Base-by-base conservation (phyloP, 1,284 basidiomycete genomes). In the Golubevia sp. region DNA sequence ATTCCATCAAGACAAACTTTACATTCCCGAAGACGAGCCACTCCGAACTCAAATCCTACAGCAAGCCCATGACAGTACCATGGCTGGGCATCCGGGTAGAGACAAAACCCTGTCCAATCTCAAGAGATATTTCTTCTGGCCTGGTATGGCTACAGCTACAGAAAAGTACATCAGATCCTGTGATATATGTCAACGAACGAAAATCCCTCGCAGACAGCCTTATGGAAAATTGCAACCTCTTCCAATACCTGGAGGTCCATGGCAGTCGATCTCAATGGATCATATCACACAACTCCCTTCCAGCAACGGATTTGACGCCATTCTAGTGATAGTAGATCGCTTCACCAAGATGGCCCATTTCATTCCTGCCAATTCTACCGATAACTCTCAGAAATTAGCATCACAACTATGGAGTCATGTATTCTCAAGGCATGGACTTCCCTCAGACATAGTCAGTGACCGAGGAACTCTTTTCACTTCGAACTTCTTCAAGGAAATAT, bases 341-440 rank as follows among this genome's bases (percentile, higher is more conserved):
- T 77, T 86, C 7, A 84, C 77, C 0, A 86, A 85, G 71, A 61
- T 67, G 64, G 66, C 62, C 21, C 69, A 82, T 54, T 67, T 85
- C 63, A 84, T 84, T 92, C 94, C 70, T 89, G 90, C 59, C 88
- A 64, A 50, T 0, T 79, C 78, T 3, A 74, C 64, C 2, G 76
- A 84, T 1, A 79, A 77, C 0, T 67, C 84, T 0, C 23, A 62
- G 49, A 78, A 75, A 0, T 62, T 83, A 0, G 85, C 85, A 0
- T 20, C 44, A 0, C 60, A 84, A 0, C 81, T 73, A 55, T 3
- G 61, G 0, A 59, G 85, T 1, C 23, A 85, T 0, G 64, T 86
- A 0, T 86, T 77, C 55, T 77, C 72, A 49, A 54, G 68, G 2
- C 79, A 84, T 66, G 82, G 86, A 0, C 62, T 86, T 1, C 85